These are phyloP conservation scores for Xylaria castorea DNA, from an alignment of 495 filamentous ascomycete genomes.

Conservation along the genomic window DNA sequence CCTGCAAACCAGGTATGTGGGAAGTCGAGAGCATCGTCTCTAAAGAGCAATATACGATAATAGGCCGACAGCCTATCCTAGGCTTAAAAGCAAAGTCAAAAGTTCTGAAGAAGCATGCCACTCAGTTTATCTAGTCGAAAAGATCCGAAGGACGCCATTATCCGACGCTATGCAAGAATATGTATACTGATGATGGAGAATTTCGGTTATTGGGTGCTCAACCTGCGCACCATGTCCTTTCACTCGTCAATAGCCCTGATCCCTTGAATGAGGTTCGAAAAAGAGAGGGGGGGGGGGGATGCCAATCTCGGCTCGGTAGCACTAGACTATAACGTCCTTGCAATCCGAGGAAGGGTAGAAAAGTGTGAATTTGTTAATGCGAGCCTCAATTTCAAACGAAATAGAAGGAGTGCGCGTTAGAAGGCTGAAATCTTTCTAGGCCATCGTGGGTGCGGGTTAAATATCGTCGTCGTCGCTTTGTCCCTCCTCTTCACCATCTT, in stretches of 20 bases:
- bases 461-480: constrained; percentile 53
- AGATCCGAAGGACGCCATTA: constrained; percentile 25
- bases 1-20: neutral
- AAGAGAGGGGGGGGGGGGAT: neutral
- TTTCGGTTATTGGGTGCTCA: neutral
- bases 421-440: neutral
- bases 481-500: constrained; percentile 58
- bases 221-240: neutral
- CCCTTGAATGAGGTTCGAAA: neutral
- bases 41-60: constrained; percentile 14
- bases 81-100: constrained; percentile 15
- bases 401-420: neutral
- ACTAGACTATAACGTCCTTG: neutral
- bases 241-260: neutral
- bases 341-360: neutral
- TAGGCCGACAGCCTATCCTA: neutral
- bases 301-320: neutral
- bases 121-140: constrained; percentile 18
- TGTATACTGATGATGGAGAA: constrained; percentile 14
- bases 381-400: neutral
- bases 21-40: neutral
- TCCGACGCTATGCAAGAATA: constrained; percentile 31
- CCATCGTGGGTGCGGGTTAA: constrained; percentile 11
- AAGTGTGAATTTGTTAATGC: neutral
- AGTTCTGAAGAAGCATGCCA: constrained; percentile 10